Evolutionary conservation across 768 basidiomycete species (phyloP).

Genomic region (Lactarius quietus): DNA sequence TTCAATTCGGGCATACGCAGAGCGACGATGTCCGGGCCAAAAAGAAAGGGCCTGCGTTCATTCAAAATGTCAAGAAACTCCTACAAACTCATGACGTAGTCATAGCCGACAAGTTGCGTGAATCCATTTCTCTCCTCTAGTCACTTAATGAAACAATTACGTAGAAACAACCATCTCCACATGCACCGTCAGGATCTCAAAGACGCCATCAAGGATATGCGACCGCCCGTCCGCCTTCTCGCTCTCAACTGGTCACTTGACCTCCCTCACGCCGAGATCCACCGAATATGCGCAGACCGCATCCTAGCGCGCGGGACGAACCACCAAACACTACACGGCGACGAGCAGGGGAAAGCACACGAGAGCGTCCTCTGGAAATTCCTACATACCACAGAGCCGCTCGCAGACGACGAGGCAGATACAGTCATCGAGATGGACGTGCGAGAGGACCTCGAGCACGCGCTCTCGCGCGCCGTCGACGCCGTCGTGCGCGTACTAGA

Average conservation of each 20-base stretch:
- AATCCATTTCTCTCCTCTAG: background rate
- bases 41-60: constrained; percentile 64
- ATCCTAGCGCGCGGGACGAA: constrained; percentile 72
- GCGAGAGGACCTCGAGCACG: constrained; percentile 49
- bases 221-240: constrained; percentile 66
- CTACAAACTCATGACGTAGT: constrained; percentile 69
- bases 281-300: constrained; percentile 75
- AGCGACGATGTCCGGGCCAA: constrained; percentile 85
- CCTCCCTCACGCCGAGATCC: constrained; percentile 54
- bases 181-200: constrained; percentile 44
- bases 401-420: constrained; percentile 62
- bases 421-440: constrained; percentile 64
- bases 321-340: constrained; percentile 78
- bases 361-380: constrained; percentile 85
- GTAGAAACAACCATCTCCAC: constrained; percentile 61
- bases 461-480: constrained; percentile 56
- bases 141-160: constrained; percentile 61
- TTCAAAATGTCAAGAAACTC: constrained; percentile 63
- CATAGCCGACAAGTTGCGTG: constrained; percentile 79
- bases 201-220: constrained; percentile 42
- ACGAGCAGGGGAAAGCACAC: constrained; percentile 49
- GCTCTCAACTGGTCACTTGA: constrained; percentile 76
- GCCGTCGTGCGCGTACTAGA: constrained; percentile 54
- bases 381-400: constrained; percentile 56
- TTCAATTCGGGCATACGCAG: constrained; percentile 88